A percentile compares a stretch with the other conserved stretches of the same genome.
Evolutionary conservation across 1,139 yeast species (phyloP).

Genomic region (Hansenula lynferdii): DNA sequence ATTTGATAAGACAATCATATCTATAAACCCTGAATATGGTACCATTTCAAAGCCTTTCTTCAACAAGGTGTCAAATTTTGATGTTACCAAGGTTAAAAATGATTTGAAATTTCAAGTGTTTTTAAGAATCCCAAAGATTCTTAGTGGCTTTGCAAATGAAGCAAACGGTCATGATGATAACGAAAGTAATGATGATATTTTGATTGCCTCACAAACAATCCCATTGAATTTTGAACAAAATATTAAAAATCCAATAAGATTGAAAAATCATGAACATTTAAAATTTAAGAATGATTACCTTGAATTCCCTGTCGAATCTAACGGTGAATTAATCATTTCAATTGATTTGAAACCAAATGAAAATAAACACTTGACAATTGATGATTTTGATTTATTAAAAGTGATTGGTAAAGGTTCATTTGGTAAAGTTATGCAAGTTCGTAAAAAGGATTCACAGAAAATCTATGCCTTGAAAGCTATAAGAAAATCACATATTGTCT

Average conservation of each 20-base stretch:
- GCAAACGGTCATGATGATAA: no score
- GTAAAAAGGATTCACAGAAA: constrained; percentile 90
- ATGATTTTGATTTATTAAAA: constrained; percentile 87
- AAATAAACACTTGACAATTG: constrained; percentile 71
- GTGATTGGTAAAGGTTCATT: constrained; percentile 98
- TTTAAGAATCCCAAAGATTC: constrained; percentile 66
- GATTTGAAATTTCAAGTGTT: constrained; percentile 65
- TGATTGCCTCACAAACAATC: constrained; percentile 30
- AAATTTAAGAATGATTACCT: constrained; percentile 27
- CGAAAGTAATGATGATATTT: no score
- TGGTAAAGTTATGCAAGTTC: constrained; percentile 98
- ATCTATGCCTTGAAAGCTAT: constrained; percentile 92
- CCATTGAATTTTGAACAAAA: constrained; percentile 30
- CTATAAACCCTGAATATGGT: constrained; percentile 78
- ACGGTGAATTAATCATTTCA: constrained; percentile 50
- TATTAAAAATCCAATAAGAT: constrained; percentile 32
- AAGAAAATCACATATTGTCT: constrained; percentile 89
- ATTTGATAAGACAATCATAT: constrained; percentile 76
- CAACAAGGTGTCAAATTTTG: constrained; percentile 88
- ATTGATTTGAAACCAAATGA: constrained; percentile 76
- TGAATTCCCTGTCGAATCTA: constrained; percentile 6
- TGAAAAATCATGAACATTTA: constrained; percentile 45
- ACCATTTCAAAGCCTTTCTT: constrained; percentile 62
- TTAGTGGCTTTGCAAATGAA: constrained; percentile 35
- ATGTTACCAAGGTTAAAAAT: constrained; percentile 65